Evolutionary conservation across 345 rosid species (phyloP).

Genomic region (Aegle marmelos): DNA sequence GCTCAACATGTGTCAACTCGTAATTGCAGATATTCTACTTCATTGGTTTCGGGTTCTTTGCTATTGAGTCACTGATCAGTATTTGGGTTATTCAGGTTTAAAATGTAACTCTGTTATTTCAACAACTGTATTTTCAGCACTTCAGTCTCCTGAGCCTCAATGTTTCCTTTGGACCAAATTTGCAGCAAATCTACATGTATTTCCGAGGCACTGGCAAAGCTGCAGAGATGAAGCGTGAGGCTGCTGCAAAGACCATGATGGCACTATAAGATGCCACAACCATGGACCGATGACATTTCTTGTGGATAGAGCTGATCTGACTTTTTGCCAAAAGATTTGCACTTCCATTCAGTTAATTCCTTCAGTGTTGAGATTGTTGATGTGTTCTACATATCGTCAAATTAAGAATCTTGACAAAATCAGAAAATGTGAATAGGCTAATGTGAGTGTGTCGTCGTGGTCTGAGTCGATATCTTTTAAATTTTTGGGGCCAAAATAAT

Average conservation of each 20-base stretch:
- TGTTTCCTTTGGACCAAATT: neutral
- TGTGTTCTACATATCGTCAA: neutral
- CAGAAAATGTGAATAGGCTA: neutral
- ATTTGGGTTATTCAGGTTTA: conserved; percentile 97
- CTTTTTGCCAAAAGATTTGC: no score
- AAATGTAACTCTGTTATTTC: conserved; percentile 10
- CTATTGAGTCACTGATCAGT: conserved; percentile 79
- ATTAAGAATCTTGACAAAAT: neutral
- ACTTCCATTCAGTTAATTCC: neutral
- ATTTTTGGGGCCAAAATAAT: neutral
- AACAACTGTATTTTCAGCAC: neutral
- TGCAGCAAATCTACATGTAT: conserved; percentile 97
- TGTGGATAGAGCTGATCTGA: neutral
- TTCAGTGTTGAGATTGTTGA: neutral
- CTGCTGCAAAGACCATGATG: conserved; percentile 67
- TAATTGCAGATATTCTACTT: conserved; percentile 78
- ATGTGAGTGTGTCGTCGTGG: neutral
- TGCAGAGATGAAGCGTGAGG: conserved; percentile 82
- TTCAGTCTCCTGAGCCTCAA: neutral
- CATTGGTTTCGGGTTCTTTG: conserved; percentile 75
- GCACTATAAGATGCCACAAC: conserved; percentile 46
- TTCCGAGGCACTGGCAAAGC: conserved; percentile 93
- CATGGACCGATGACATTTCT: neutral
- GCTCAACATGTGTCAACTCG: conserved; percentile 1
- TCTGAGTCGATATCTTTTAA: neutral